Conservation (phyloP, 2,329 filamentous ascomycete genomes). For the Cordyceps farinosa region DNA sequence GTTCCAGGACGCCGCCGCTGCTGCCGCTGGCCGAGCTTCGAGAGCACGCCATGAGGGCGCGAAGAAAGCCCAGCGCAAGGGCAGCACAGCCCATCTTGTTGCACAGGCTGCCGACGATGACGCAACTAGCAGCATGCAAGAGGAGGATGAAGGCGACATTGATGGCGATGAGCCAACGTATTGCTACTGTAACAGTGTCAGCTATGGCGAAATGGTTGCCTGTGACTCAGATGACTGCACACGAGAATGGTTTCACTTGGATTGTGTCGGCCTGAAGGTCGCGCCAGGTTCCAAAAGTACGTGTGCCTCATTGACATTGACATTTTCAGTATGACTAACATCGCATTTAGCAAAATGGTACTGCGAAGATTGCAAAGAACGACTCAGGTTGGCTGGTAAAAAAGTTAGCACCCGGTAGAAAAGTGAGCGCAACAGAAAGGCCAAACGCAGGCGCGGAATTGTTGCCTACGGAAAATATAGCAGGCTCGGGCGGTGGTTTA, state of each 20-base stretch:
- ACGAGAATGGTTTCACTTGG: slow-evolving; percentile 80
- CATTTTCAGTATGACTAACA: slow-evolving; percentile 26
- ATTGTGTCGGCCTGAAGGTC: slow-evolving; percentile 74
- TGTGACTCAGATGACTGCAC: slow-evolving; percentile 71
- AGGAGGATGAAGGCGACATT: slow-evolving; percentile 52
- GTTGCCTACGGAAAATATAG: background rate
- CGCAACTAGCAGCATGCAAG: slow-evolving; percentile 39
- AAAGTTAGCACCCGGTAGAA: slow-evolving; percentile 46
- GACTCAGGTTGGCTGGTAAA: slow-evolving; percentile 54
- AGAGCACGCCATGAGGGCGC: slow-evolving; percentile 41
- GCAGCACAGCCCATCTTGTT: slow-evolving; percentile 32
- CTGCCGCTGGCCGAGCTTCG: slow-evolving; percentile 51
- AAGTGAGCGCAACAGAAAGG: background rate
- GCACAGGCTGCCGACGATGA: slow-evolving; percentile 37
- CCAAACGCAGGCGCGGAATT: background rate
- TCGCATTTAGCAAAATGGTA: slow-evolving; percentile 68
- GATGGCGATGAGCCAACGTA: slow-evolving; percentile 71
- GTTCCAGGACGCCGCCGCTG: slow-evolving; percentile 55
- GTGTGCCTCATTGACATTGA: slow-evolving; percentile 31
- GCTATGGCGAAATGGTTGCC: slow-evolving; percentile 81
- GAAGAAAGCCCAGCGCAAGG: slow-evolving; percentile 58
- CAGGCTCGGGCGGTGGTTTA: background rate
- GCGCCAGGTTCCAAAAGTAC: slow-evolving; percentile 73
- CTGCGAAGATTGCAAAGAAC: slow-evolving; percentile 73
- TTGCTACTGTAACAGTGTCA: slow-evolving; percentile 76